Evolutionary conservation across 176 grass and related monocot species (phyloP).

Genomic region (Juncus inflexus): DNA sequence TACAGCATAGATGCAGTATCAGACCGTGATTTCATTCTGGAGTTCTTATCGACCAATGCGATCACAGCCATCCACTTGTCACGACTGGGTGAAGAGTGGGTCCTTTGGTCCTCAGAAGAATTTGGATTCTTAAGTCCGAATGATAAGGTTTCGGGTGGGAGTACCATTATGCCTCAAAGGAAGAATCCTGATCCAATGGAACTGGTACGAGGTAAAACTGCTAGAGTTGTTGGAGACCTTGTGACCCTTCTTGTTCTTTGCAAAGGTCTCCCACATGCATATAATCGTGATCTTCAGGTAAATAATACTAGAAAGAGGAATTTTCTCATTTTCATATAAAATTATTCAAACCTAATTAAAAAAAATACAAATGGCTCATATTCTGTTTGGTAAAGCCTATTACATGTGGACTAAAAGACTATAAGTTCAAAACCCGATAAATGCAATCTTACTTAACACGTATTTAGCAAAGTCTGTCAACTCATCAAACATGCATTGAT

Average conservation of each 20-base stretch:
- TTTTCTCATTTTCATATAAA: slow-evolving; percentile 4
- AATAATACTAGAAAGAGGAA: not conserved
- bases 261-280: slow-evolving; percentile 94
- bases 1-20: slow-evolving; percentile 96
- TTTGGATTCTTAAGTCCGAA: slow-evolving; percentile 81
- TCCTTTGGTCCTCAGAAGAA: slow-evolving; percentile 97
- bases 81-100: slow-evolving; percentile 97
- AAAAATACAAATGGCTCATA: not conserved
- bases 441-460: too few species aligned
- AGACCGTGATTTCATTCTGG: slow-evolving; percentile 93
- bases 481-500: too few species aligned
- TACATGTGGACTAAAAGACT: not conserved
- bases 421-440: too few species aligned
- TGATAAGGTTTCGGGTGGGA: slow-evolving; percentile 72
- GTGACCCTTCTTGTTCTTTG: slow-evolving; percentile 78
- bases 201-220: slow-evolving; percentile 93
- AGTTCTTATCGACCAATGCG: slow-evolving; percentile 87
- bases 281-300: slow-evolving; percentile 95
- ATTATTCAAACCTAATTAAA: not conserved
- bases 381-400: not conserved
- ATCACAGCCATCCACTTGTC: slow-evolving; percentile 87
- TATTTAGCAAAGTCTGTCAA: too few species aligned
- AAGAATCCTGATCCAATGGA: slow-evolving; percentile 97
- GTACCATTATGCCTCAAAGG: slow-evolving; percentile 90
- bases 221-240: slow-evolving; percentile 84